A percentile compares a stretch with the other conserved stretches of the same genome.
phyloP scores from a whole-genome alignment of 139 green algal genomes.

The Raphidocelis subcapitata region DNA sequence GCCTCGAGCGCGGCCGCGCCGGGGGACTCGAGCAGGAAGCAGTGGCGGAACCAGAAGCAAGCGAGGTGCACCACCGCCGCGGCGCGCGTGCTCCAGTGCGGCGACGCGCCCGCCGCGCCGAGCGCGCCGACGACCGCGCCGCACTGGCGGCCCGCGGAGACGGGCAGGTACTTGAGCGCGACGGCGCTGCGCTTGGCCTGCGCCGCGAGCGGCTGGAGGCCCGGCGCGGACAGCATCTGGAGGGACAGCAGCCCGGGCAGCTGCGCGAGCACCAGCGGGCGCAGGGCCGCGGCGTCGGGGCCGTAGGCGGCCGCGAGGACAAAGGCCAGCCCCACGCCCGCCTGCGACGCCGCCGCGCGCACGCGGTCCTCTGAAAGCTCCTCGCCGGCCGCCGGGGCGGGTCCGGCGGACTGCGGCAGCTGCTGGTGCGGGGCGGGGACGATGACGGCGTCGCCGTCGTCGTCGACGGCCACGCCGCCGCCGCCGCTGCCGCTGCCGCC shows the following conservation, averaged over 20 bases:
- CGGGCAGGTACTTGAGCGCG: conserved; percentile 63
- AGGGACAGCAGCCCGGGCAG: conserved; percentile 67
- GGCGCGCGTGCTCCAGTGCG: conserved; percentile 70
- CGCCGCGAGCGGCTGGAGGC: conserved; percentile 65
- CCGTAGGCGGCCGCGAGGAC: conserved; percentile 31
- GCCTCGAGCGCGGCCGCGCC: conserved; percentile 31
- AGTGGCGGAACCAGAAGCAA: conserved; percentile 83
- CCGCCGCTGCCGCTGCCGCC: conserved; percentile 9
- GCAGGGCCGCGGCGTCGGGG: conserved; percentile 39
- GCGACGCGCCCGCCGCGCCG: conserved; percentile 13
- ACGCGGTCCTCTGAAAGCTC: neutral
- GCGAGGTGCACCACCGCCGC: conserved; percentile 68
- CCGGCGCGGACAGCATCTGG: conserved; percentile 69
- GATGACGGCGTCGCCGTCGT: neutral
- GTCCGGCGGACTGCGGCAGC: conserved; percentile 1
- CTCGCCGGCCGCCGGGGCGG: too few species aligned
- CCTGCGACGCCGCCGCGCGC: conserved; percentile 18
- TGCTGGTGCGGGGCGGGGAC: neutral
- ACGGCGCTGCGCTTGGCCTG: conserved; percentile 33
- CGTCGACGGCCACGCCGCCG: neutral
- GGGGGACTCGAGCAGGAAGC: conserved; percentile 55
- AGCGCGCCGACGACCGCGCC: conserved; percentile 10
- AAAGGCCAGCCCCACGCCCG: conserved; percentile 48
- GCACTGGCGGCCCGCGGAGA: neutral
- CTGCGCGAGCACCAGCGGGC: conserved; percentile 51